Base-by-base conservation (phyloP, 2,329 filamentous ascomycete species). In the Cordyceps farinosa region DNA sequence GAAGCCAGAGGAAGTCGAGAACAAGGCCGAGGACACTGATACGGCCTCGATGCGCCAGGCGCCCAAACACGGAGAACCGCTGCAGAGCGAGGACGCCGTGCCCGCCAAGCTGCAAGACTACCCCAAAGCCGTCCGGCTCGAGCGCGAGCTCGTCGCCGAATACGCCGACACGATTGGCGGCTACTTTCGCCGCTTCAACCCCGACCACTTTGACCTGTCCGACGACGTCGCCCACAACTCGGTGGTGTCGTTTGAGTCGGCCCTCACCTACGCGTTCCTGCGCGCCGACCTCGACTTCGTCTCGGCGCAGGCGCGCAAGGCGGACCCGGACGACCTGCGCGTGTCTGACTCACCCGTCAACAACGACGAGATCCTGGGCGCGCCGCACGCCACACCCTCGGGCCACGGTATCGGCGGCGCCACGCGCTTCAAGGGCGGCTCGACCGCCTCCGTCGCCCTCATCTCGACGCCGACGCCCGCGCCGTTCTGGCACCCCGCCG, bases 281-380 rank as follows among this genome's bases (percentile, higher is more conserved):
- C 90, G 92, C 69, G 92, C 93, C 40, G 95, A 99, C 74, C 86
- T 97, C 58, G 94, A 98, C 76, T 99, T 99, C 71, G 88, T 98
- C 61, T 86, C 90, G 6, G 92, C 92, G 1, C 94, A 98, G 76
- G 92, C 92, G 5, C 84, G 86, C 52, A 96, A 96, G 74, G 83
- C 87, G n/a, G 85, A 90, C 69, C 83, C 87, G 0, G 84, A 90
- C 66, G 90, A 96, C 69, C 81, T 85, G 4, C 84, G 88, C 47
- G 80, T 87, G 22, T 83, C 86, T 50, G 93, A 97, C 72, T 81
- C 84, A 30, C 92, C 93, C 0, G 80, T 97, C 54, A 97, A 97
- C 76, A 85, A 89, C 66, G 87, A 93, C 71, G 93, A 97, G 73
- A 87, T 97, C 51, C 83, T 97, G 3, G 91, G 91, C 38, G 75